Evolutionary conservation across 345 rosid genomes (phyloP).

Genomic region (Populus alba): DNA sequence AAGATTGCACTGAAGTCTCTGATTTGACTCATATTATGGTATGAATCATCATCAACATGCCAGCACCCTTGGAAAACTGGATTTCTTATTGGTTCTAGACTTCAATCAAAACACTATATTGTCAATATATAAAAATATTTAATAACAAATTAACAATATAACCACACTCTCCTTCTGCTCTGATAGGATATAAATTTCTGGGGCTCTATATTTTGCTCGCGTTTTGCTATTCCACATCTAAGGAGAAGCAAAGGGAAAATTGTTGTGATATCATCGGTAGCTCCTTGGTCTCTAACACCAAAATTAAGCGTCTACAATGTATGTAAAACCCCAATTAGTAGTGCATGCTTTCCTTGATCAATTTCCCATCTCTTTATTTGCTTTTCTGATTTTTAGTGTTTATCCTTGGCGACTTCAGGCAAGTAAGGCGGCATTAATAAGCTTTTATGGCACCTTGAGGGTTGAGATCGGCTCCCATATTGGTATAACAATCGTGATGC

Average conservation of each 20-base stretch:
- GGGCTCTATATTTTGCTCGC: constrained; percentile 46
- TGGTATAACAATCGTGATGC: constrained; percentile 46
- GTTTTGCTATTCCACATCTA: constrained; percentile 38
- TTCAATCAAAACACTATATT: no score
- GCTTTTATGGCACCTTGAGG: constrained; percentile 44
- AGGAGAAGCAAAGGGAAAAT: constrained; percentile 46
- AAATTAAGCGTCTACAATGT: constrained; percentile 49
- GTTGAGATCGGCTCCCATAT: constrained; percentile 42
- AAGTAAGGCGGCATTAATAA: constrained; percentile 36
- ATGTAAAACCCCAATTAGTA: constrained; percentile 1
- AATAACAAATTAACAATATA: no score
- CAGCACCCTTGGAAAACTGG: no score
- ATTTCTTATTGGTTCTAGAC: no score
- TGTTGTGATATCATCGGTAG: constrained; percentile 43
- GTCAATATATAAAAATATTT: no score
- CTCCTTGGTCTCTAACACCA: constrained; percentile 41
- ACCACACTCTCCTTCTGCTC: no score
- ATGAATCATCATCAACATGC: no score
- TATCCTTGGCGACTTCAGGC: constrained; percentile 16
- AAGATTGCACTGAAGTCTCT: constrained; percentile 3
- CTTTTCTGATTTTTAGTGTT: background rate
- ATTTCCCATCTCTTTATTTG: no score
- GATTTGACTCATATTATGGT: constrained; percentile 10
- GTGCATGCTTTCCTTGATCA: no score
- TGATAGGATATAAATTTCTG: constrained; percentile 47